Conservation (phyloP, 352 stramenopile genomes). For the Globisporangium parvum region DNA sequence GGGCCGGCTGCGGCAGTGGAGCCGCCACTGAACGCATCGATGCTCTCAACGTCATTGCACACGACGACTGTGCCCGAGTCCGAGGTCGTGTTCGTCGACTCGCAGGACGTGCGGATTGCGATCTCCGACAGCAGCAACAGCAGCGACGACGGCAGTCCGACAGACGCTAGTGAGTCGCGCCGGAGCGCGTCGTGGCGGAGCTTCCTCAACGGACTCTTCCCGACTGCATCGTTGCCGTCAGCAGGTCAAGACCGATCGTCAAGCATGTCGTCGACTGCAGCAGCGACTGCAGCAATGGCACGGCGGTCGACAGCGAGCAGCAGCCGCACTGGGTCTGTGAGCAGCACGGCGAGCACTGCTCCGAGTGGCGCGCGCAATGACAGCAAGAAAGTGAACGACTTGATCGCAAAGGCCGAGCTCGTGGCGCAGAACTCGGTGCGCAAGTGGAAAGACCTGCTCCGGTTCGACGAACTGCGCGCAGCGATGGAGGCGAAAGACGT, state of each 20-base stretch:
- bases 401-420: slow-evolving; percentile 55
- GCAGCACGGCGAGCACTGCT: neutral
- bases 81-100: slow-evolving; percentile 3
- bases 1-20: neutral
- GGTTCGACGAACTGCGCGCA: slow-evolving; percentile 61
- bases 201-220: slow-evolving; percentile 53
- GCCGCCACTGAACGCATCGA: slow-evolving; percentile 6
- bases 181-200: slow-evolving; percentile 22
- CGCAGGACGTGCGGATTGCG: neutral
- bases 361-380: slow-evolving; percentile 16
- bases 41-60: slow-evolving; percentile 7
- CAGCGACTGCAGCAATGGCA: neutral
- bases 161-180: neutral
- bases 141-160: slow-evolving; percentile 4
- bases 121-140: neutral
- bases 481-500: slow-evolving; percentile 79
- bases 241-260: neutral
- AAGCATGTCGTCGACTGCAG: neutral
- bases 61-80: slow-evolving; percentile 11
- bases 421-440: slow-evolving; percentile 44
- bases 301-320: slow-evolving; percentile 11
- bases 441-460: slow-evolving; percentile 72
- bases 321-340: neutral
- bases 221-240: slow-evolving; percentile 4
- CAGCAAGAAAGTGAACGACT: slow-evolving; percentile 57